Conservation (phyloP, 2,329 filamentous ascomycete species). For the Epichloe coenophiala region DNA sequence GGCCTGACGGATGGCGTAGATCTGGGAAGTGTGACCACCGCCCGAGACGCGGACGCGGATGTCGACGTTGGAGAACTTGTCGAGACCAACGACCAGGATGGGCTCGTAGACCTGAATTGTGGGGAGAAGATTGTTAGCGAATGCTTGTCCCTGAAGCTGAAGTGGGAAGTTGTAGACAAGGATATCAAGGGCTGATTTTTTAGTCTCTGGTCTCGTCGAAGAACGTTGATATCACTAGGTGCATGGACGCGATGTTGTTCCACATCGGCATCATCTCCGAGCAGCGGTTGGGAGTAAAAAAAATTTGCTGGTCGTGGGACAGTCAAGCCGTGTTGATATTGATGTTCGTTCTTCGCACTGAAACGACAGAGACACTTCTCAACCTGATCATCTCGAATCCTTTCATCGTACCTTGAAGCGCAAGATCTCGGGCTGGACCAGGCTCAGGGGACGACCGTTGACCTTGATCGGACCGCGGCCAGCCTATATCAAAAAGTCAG, state of each 20-base stretch:
- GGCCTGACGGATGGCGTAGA: constrained; percentile 97
- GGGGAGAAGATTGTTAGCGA: not conserved
- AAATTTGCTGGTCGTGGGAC: not conserved
- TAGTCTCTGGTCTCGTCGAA: not conserved
- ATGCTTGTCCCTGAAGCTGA: not conserved
- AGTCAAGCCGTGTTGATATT: not conserved
- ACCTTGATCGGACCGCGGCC: constrained; percentile 80
- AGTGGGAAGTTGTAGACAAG: no score
- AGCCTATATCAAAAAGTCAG: constrained; percentile 23
- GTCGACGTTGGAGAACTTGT: constrained; percentile 95
- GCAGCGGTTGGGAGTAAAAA: no score
- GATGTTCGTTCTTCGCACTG: not conserved
- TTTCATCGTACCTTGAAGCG: constrained; percentile 71
- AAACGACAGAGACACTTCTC: not conserved
- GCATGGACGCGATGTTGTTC: not conserved
- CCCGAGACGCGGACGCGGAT: constrained; percentile 93
- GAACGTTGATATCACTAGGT: not conserved
- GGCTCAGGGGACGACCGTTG: constrained; percentile 89
- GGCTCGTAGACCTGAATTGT: constrained; percentile 79
- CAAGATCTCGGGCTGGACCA: constrained; percentile 92
- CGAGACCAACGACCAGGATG: constrained; percentile 87
- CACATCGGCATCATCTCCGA: not conserved
- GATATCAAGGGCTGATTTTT: no score
- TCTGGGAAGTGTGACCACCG: constrained; percentile 94
- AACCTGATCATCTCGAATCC: not conserved